Conservation (phyloP, 306 rosid species). For the Argentina anserina region DNA sequence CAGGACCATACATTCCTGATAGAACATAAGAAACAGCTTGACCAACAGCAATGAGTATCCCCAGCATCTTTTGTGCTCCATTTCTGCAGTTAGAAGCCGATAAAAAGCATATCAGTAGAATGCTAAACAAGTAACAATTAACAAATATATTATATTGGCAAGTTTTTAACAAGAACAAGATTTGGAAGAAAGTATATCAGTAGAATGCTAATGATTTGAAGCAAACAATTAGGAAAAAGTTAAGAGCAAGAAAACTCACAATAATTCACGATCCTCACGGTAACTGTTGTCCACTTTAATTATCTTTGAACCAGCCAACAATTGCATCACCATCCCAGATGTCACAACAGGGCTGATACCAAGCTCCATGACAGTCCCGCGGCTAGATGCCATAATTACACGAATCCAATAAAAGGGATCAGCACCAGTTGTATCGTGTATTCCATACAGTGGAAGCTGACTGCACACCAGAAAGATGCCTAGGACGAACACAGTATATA, state of each 20-base stretch:
- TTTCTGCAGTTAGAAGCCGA: constrained; percentile 30
- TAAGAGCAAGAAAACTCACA: constrained; percentile 42
- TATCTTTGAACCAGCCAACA: constrained; percentile 77
- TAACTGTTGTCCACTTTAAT: constrained; percentile 82
- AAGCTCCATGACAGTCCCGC: constrained; percentile 96
- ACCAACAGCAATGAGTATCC: constrained; percentile 81
- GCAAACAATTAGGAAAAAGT: not conserved
- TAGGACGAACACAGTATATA: not conserved
- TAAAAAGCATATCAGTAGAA: not conserved
- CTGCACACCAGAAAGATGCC: constrained; percentile 77
- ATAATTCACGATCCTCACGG: constrained; percentile 81
- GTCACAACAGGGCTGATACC: constrained; percentile 93
- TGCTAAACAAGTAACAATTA: not conserved
- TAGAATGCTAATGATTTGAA: not conserved
- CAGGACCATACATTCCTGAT: constrained; percentile 90
- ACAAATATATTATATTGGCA: not conserved
- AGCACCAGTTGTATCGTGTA: constrained; percentile 85
- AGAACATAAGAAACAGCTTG: constrained; percentile 92
- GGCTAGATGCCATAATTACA: constrained; percentile 82
- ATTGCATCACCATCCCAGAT: constrained; percentile 85
- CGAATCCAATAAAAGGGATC: constrained; percentile 98
- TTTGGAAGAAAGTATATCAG: not conserved
- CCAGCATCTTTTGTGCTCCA: constrained; percentile 89
- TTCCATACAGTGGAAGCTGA: constrained; percentile 91
- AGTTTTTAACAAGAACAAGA: not conserved